Evolutionary conservation across 768 basidiomycete genomes (phyloP).

Genomic region (Trichaptum fuscoviolaceum): DNA sequence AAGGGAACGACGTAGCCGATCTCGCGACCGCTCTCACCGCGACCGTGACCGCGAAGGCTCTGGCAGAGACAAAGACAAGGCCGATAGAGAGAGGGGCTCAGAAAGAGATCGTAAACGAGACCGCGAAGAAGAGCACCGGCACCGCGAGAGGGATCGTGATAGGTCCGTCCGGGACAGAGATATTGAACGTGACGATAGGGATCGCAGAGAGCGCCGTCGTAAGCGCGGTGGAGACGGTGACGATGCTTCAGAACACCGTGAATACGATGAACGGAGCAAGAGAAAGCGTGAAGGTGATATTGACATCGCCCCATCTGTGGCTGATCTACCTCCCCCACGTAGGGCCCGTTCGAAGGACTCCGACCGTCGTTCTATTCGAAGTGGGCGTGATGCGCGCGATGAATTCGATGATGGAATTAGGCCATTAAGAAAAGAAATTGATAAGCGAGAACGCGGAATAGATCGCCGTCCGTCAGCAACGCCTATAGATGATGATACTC

Average conservation of each 20-base stretch:
- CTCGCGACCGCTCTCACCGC: conserved; percentile 33
- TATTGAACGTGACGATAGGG: conserved; percentile 44
- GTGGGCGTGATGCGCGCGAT: conserved; percentile 51
- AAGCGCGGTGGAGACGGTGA: conserved; percentile 63
- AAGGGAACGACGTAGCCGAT: conserved; percentile 28
- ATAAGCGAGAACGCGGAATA: conserved; percentile 30
- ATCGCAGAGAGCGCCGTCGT: conserved; percentile 50
- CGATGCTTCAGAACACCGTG: conserved; percentile 37
- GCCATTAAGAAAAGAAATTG: conserved; percentile 33
- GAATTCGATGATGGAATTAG: conserved; percentile 56
- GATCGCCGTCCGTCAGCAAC: conserved; percentile 18
- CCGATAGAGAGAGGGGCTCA: conserved; percentile 28
- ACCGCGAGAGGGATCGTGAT: conserved; percentile 16
- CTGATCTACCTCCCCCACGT: conserved; percentile 39
- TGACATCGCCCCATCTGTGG: conserved; percentile 43
- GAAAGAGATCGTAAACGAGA: conserved; percentile 43
- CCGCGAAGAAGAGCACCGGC: conserved; percentile 15
- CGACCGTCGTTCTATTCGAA: conserved; percentile 44
- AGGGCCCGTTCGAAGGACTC: conserved; percentile 46
- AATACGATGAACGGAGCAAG: conserved; percentile 55
- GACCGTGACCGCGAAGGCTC: conserved; percentile 37
- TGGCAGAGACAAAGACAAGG: conserved; percentile 43
- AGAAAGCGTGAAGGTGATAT: conserved; percentile 56
- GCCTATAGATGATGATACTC: conserved; percentile 38
- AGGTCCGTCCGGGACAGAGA: conserved; percentile 36